Percentiles rank a stretch among this genome's conserved stretches.
phyloP scores from a whole-genome alignment of 225 moss, liverwort and hornwort genomes.

The Pseudisothecium myosuroides region DNA sequence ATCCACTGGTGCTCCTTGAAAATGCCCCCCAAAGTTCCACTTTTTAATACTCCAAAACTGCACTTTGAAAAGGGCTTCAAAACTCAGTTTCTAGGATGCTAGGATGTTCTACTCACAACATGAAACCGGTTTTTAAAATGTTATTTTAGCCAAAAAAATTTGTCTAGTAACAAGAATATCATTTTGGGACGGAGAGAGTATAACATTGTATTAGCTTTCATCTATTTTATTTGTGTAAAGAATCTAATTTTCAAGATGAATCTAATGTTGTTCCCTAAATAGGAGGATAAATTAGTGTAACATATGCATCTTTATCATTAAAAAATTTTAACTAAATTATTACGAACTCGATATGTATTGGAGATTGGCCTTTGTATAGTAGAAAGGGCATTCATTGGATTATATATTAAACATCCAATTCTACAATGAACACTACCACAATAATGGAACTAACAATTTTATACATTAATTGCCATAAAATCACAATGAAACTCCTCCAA shows the following conservation, averaged over 20 bases:
- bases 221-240: too few species aligned
- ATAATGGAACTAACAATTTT: neutral
- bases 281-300: neutral
- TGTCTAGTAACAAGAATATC: too few species aligned
- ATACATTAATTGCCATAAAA: neutral
- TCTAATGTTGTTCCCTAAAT: neutral
- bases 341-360: neutral
- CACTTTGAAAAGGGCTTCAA: too few species aligned
- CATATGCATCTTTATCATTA: neutral
- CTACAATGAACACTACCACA: neutral
- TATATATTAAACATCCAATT: neutral
- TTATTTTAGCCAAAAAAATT: too few species aligned
- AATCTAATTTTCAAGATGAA: neutral
- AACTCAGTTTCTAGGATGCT: too few species aligned
- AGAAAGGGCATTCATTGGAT: neutral
- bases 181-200: too few species aligned
- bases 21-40: too few species aligned
- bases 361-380: too few species aligned
- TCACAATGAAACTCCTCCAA: accelerated
- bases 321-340: accelerated
- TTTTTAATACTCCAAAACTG: too few species aligned
- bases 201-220: neutral
- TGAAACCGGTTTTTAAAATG: too few species aligned
- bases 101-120: too few species aligned
- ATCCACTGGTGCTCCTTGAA: too few species aligned